phyloP scores from a whole-genome alignment of 306 rosid genomes.

The Corylus heterophylla region DNA sequence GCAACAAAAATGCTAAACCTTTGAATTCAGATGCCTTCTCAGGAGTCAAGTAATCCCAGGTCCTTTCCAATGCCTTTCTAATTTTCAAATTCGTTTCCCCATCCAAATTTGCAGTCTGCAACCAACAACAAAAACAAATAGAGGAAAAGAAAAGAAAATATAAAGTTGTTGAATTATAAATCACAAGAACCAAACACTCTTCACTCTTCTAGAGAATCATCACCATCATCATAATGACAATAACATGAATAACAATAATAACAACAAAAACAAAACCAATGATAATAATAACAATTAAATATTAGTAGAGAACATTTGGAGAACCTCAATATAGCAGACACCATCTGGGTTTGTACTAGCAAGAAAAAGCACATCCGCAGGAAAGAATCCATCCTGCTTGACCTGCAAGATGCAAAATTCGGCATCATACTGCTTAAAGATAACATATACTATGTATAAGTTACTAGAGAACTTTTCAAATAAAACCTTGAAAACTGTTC shows the following conservation, averaged over 20 bases:
- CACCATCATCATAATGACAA: background rate
- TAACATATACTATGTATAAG: background rate
- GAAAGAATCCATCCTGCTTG: constrained; percentile 79
- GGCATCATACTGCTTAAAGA: background rate
- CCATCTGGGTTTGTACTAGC: constrained; percentile 90
- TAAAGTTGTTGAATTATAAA: background rate
- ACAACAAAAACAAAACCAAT: background rate
- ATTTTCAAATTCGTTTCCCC: constrained; percentile 98
- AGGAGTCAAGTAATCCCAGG: constrained; percentile 86
- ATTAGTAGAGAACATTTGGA: constrained; percentile 5
- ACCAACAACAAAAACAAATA: constrained; percentile 19
- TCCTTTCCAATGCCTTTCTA: constrained; percentile 81
- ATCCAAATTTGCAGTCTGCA: constrained; percentile 91
- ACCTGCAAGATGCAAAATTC: constrained; percentile 48
- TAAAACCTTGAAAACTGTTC: background rate
- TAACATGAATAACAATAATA: background rate
- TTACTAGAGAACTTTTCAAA: background rate
- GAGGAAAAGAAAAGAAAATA: background rate
- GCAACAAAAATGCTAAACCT: constrained; percentile 49
- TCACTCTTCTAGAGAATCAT: background rate
- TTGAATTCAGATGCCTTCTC: constrained; percentile 85
- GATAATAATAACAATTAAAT: background rate
- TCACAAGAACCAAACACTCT: background rate
- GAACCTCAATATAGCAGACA: constrained; percentile 92
- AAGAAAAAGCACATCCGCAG: constrained; percentile 89